phyloP scores from a whole-genome alignment of 495 filamentous ascomycete species.

The Massariosphaeria phaeospora region DNA sequence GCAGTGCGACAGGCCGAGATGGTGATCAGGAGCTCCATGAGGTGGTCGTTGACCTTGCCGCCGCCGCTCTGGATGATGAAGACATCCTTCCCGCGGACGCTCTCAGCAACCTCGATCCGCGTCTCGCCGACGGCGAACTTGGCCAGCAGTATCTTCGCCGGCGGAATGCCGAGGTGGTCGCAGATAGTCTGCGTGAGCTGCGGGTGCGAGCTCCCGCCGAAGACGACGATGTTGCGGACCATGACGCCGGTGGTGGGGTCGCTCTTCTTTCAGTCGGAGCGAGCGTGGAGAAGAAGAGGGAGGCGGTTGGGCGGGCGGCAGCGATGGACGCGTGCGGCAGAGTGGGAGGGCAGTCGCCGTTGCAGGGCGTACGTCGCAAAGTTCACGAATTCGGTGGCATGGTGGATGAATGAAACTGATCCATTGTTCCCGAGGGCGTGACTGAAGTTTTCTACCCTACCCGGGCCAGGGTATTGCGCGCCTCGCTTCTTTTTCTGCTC shows the following conservation, averaged over 20 bases:
- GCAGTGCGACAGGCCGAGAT: conserved; percentile 97
- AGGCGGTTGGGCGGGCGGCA: not conserved
- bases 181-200: conserved; percentile 79
- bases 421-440: not conserved
- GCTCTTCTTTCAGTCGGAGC: no score
- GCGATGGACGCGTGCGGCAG: not conserved
- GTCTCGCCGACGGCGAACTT: conserved; percentile 96
- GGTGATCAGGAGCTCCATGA: conserved; percentile 92
- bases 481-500: not conserved
- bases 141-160: conserved; percentile 71
- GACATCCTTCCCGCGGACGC: conserved; percentile 94
- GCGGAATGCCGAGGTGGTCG: conserved; percentile 76
- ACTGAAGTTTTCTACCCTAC: conserved; percentile 17
- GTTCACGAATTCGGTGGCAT: conserved; percentile 19
- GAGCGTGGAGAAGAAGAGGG: not conserved
- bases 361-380: conserved; percentile 1
- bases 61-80: conserved; percentile 91
- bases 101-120: conserved; percentile 90
- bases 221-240: conserved; percentile 94
- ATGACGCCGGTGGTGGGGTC: conserved; percentile 45
- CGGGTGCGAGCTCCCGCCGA: conserved; percentile 90
- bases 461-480: no score
- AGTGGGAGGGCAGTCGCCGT: not conserved
- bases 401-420: conserved; percentile 14
- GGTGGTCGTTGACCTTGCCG: conserved; percentile 88